Base-by-base conservation (phyloP, 495 filamentous ascomycete species). In the Penicillium soppii region DNA sequence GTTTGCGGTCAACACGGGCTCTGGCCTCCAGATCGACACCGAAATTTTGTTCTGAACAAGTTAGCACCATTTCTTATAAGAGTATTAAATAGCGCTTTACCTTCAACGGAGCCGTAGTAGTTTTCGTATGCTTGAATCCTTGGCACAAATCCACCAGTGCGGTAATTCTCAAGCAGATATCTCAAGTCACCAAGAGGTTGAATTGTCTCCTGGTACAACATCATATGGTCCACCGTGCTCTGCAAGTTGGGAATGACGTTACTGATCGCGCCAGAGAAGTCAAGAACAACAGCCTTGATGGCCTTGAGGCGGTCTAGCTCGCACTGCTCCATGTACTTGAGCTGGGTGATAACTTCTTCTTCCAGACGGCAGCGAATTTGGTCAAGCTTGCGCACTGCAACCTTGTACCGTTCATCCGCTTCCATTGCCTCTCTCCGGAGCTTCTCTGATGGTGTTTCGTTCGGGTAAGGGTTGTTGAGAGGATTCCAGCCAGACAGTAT, bases 171-270 rank as follows among this genome's bases (percentile, higher is more conserved):
- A n/a, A 99, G 77, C 47, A 99, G 78, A 61, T 97, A 99, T 59
- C 95, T 81, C 53, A 97, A 74, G 72, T 99, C 94, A 26, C 91
- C 91, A 13, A 84, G 62, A 8, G 94, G 94, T 65, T 96, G 95
- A 21, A 99, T 88, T 2, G 94, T 97, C 75, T 99, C 94, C 72
- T 99, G 95, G 66, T 95, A 97, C 20, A 97, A 78, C 86, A 97
- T 90, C 94, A 99, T 97, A 59, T 92, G 88, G 69, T 97, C 95
- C 13, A 97, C 91, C 1, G 90, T 89, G 52, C 92, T 90, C 63
- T 97, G 95, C 41, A 99, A 72, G 59, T 87, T 94, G 13, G 94
- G 95, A 59, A 99, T 97, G 58, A 97, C 92, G 59, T 99, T 97
- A 78, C 92, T 94, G 68, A 99, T 89, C 21, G 94, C 91, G 13